Percentiles rank a stretch among this genome's conserved stretches.
Evolutionary conservation across 768 basidiomycete genomes (phyloP).

Genomic region (Tricholoma furcatifolium): DNA sequence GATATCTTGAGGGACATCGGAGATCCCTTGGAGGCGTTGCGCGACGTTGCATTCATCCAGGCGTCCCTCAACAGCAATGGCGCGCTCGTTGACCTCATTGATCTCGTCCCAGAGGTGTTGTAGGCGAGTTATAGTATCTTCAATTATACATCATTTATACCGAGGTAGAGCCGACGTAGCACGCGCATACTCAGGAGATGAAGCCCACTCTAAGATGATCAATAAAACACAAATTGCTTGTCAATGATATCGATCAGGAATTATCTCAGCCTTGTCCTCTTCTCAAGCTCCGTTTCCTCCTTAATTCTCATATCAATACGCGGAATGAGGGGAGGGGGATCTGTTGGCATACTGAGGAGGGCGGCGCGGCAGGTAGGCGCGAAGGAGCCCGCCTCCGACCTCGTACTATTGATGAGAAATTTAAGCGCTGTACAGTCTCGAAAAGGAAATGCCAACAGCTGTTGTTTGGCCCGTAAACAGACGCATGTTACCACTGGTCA

Average conservation of each 20-base stretch:
- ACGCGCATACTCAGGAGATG: not conserved
- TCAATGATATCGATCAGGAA: constrained; percentile 75
- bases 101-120: not conserved
- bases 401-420: no score
- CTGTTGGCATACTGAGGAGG: no score
- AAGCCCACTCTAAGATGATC: not conserved
- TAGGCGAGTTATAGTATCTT: no score
- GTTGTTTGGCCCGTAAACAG: no score
- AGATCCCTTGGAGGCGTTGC: constrained; percentile 61
- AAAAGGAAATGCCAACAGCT: no score
- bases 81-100: not conserved
- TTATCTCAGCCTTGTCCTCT: constrained; percentile 97
- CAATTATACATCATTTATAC: no score
- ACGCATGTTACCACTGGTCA: no score
- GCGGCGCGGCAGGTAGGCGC: no score
- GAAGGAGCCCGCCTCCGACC: no score
- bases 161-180: not conserved
- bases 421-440: no score
- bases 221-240: not conserved
- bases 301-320: constrained; percentile 97
- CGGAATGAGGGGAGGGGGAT: no score
- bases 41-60: constrained; percentile 79
- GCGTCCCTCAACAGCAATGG: constrained; percentile 47
- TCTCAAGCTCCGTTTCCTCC: constrained; percentile 96
- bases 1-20: constrained; percentile 51